These are phyloP conservation scores for Boletus tylopilopsis DNA, from an alignment of 768 basidiomycete species.

Conservation along the genomic window DNA sequence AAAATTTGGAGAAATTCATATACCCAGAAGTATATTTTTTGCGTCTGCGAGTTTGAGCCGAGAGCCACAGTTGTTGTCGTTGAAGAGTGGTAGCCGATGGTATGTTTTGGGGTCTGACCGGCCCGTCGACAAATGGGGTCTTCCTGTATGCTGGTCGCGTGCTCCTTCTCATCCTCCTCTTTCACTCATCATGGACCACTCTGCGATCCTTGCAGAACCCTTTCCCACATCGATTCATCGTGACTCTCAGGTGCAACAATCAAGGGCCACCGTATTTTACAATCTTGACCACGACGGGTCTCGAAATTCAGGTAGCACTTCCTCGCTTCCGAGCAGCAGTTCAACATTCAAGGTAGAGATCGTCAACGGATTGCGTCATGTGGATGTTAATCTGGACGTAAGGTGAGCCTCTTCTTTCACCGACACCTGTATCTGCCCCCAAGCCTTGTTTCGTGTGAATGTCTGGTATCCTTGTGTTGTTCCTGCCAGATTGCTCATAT, in stretches of 20 bases:
- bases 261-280: slow-evolving; percentile 4
- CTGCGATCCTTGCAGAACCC: slow-evolving; percentile 11
- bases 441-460: slow-evolving; percentile 29
- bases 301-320: slow-evolving; percentile 31
- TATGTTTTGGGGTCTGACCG: too few species aligned
- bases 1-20: neutral
- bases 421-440: slow-evolving; percentile 12
- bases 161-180: neutral
- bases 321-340: slow-evolving; percentile 34
- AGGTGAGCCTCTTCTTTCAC: slow-evolving; percentile 53
- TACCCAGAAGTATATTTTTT: neutral
- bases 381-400: slow-evolving; percentile 52
- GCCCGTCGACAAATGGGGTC: neutral
- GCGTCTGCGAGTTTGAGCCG: neutral
- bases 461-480: slow-evolving; percentile 31
- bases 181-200: slow-evolving; percentile 12
- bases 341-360: slow-evolving; percentile 41
- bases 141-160: slow-evolving; percentile 22
- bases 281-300: slow-evolving; percentile 3
- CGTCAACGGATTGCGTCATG: slow-evolving; percentile 61
- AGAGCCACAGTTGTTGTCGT: too few species aligned
- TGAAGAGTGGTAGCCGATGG: too few species aligned
- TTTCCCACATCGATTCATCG: neutral
- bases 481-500: slow-evolving; percentile 16
- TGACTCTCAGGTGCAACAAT: slow-evolving; percentile 6